Evolutionary conservation across 139 green algal species (phyloP), one percentile per base, ranked within the genome.

Genomic region (Chlamydomonas urium): DNA sequence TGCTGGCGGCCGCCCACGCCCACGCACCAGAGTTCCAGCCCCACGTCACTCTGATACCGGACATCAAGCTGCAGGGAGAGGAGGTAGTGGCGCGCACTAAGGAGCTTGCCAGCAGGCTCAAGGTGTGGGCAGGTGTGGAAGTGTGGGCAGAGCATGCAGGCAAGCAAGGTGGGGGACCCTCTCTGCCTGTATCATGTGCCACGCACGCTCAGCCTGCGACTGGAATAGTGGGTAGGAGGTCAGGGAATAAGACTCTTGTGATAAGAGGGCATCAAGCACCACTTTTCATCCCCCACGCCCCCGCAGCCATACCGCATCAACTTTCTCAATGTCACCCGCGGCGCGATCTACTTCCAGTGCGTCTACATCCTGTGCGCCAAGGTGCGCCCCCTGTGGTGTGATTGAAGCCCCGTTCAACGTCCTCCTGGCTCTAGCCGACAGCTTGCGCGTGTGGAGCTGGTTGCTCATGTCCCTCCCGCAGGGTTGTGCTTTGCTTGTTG

Each of bases 241-340:
- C n/a, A n/a, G n/a, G n/a, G n/a, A n/a, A n/a, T n/a, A n/a, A n/a
- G n/a, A n/a, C n/a, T n/a, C n/a, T n/a, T n/a, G 36, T 37, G 37
- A 23, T 2, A 45, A 2, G 32, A 29, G 29, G 29, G 10, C 4
- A 1, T 26, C 1, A 5, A 3, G 8, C 26, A 29, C 26, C 26
- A 37, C 28, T 6, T 5, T 21, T 23, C 35, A 10, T 35, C 2
- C 8, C 14, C 62, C 3, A 28, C 28, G 3, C 10, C n/a, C 38
- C 1, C 66, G 68, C 81, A 85, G 81, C 71, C 71, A 33, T 85
- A 85, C 73, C 73, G 73, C 37, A 47, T 87, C 33, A 82, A 75
- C 71, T 81, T 87, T 32, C 32, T 72, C 1, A 65, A 80, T 33
- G 76, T 84, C 32, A 37, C 69, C 19, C 10, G 26, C 6, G 82